These are phyloP conservation scores for Tolypocladium amazonense DNA, from an alignment of 2,329 filamentous ascomycete species.

Conservation along the genomic window DNA sequence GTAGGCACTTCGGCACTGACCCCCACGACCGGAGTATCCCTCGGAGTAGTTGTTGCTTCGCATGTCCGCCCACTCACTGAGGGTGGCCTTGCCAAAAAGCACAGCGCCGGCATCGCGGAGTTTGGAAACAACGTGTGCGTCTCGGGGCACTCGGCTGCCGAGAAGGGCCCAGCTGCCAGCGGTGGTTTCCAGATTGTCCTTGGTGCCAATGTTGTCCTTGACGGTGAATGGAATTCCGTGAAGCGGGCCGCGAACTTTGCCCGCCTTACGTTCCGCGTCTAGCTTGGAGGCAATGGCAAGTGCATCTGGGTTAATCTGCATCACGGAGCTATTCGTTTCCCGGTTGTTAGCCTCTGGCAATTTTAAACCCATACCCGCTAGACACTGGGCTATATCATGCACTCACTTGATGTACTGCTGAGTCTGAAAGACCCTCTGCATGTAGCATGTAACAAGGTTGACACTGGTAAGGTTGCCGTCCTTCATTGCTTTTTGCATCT, in stretches of 20 bases:
- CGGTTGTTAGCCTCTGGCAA: background rate
- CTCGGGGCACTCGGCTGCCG: conserved; percentile 55
- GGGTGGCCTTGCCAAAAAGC: conserved; percentile 58
- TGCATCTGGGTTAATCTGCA: conserved; percentile 60
- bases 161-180: conserved; percentile 59
- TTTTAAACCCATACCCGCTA: no score
- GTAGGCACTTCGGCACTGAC: conserved; percentile 55
- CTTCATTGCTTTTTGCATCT: conserved; percentile 49
- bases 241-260: conserved; percentile 50
- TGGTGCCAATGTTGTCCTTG: conserved; percentile 63
- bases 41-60: conserved; percentile 56
- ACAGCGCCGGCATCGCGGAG: conserved; percentile 57
- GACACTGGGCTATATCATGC: background rate
- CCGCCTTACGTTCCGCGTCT: conserved; percentile 48
- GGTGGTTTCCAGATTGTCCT: conserved; percentile 63
- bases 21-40: conserved; percentile 54
- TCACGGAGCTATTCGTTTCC: conserved; percentile 33
- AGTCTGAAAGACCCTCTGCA: conserved; percentile 49
- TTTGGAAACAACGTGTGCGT: conserved; percentile 51
- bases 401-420: conserved; percentile 53
- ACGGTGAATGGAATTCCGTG: conserved; percentile 68
- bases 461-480: conserved; percentile 44
- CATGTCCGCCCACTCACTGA: conserved; percentile 70
- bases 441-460: conserved; percentile 51
- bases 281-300: conserved; percentile 48